A percentile compares a stretch with the other conserved stretches of the same genome.
These are phyloP conservation scores for Lotus japonicus DNA, from an alignment of 306 rosid genomes.

Conservation along the genomic window DNA sequence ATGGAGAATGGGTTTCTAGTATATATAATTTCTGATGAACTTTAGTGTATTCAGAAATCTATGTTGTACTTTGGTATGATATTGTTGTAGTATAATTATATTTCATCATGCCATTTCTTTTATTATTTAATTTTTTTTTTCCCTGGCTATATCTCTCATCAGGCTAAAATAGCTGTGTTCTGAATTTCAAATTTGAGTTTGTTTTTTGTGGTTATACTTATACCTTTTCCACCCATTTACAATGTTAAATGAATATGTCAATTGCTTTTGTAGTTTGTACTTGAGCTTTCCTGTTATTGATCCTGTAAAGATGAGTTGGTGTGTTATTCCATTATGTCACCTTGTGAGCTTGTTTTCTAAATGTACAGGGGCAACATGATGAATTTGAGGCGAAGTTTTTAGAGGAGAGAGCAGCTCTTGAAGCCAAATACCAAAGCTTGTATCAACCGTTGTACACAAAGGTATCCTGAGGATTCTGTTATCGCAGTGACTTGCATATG, in stretches of 20 bases:
- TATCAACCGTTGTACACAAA: conserved; percentile 68
- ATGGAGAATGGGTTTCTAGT: not conserved
- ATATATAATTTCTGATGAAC: not conserved
- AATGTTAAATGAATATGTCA: not conserved
- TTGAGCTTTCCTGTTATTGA: not conserved
- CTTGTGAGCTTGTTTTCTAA: not conserved
- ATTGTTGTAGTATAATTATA: no score
- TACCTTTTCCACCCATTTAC: not conserved
- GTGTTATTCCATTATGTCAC: not conserved
- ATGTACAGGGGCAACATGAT: conserved; percentile 58
- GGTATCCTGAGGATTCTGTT: conserved; percentile 33
- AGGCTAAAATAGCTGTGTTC: not conserved
- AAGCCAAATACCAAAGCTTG: conserved; percentile 73
- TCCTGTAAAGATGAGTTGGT: not conserved
- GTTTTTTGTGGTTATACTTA: not conserved
- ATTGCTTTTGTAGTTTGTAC: not conserved
- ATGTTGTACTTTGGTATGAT: no score
- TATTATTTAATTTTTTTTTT: no score
- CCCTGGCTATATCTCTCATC: not conserved
- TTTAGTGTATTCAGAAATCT: no score
- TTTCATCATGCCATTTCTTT: no score
- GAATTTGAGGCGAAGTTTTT: conserved; percentile 64
- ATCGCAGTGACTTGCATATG: not conserved
- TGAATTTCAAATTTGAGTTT: not conserved
- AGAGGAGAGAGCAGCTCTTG: conserved; percentile 78